Base-by-base conservation (phyloP, 495 filamentous ascomycete species). In the Xylaria sp. region DNA sequence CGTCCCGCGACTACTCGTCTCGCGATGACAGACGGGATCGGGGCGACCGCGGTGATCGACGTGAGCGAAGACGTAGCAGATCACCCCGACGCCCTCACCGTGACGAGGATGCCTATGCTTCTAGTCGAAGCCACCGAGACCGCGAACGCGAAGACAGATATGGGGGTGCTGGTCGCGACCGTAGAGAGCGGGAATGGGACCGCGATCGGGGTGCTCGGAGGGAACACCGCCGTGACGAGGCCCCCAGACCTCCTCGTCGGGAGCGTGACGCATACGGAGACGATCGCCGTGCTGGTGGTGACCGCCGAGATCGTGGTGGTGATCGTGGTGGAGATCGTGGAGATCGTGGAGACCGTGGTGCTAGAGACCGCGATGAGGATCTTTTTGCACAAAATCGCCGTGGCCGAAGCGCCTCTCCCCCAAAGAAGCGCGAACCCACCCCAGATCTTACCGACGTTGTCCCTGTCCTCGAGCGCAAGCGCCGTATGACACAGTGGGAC, bases 401-500 rank as follows among this genome's bases (percentile, higher is more conserved):
- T 77, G 77, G 73, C n/a, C 92, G 92, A 74, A 97, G 93, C 73
- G 88, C 90, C 17, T 89, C 90, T 52, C 94, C 96, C 57, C 88
- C 91, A 5, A 96, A 95, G 83, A 96, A 96, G 87, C 90, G 91
- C 77, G 96, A 98, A 80, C 93, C 95, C 29, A 98, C 96, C 0
- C 97, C 96, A 31, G 97, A 99, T 81, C 84, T 99, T 79, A 97
- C 95, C 70, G 90, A 97, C 75, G 84, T 93, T 69, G 83, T 90
- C 33, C 88, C 93, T 11, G 84, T 99, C 65, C 84, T 92, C 65
- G 89, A 93, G 74, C 90, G 95, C 68, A 94, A 93, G 86, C 90
- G 96, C 74, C 90, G 96, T 66, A 82, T 98, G 84, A 98, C 94
- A 37, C 97, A 98, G 80, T 99, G 96, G 96, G 96, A 99, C 79